phyloP scores from a whole-genome alignment of 768 basidiomycete species.

The Tricholoma sp. region DNA sequence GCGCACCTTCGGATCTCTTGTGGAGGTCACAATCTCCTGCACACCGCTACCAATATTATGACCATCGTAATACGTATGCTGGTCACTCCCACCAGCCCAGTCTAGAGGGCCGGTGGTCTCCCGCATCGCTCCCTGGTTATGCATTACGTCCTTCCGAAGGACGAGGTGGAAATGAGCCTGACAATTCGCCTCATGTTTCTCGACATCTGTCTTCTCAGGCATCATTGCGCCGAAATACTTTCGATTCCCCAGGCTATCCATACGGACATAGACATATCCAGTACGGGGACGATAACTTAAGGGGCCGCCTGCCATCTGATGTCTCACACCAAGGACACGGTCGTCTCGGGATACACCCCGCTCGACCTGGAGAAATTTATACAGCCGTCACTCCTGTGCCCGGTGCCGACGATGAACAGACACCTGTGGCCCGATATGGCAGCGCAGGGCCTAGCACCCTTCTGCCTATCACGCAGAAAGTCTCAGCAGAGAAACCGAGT shows the following conservation, averaged over 20 bases:
- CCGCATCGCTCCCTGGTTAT: background rate
- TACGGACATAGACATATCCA: background rate
- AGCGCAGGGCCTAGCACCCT: conserved; percentile 1
- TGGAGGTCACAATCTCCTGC: background rate
- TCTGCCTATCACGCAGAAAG: background rate
- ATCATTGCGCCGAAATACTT: background rate
- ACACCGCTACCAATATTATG: background rate
- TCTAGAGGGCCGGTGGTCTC: background rate
- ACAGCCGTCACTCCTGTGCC: background rate
- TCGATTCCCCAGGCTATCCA: background rate
- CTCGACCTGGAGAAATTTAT: conserved; percentile 8
- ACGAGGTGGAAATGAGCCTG: background rate
- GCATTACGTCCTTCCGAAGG: background rate
- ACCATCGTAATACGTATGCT: background rate
- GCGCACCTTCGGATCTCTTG: background rate
- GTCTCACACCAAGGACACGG: background rate
- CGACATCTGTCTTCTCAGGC: background rate
- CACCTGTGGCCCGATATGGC: conserved; percentile 9
- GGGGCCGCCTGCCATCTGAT: background rate
- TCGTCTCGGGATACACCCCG: background rate
- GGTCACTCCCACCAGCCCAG: background rate
- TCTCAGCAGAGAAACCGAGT: conserved; percentile 9
- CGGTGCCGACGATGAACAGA: conserved; percentile 12
- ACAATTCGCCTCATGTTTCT: background rate
- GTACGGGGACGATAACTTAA: conserved; percentile 1